Evolutionary conservation across 257 asterid species (phyloP), one percentile per base, ranked within the genome.

Genomic region (Nicotiana sylvestris): DNA sequence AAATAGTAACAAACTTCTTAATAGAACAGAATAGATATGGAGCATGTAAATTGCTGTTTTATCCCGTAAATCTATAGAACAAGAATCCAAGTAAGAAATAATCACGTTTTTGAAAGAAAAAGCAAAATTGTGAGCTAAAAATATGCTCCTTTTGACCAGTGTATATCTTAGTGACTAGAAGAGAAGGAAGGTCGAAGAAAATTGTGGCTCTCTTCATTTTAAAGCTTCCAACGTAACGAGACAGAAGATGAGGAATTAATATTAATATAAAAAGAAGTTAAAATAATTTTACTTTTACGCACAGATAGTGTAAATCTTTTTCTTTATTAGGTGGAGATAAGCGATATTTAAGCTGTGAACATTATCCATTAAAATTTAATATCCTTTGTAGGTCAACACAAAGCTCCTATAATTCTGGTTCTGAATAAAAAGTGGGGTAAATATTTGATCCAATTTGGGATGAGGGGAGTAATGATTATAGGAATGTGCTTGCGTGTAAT

Each of bases 351-450:
- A 27, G 25, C 51, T 39, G 35, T 81, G 61, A 78, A 69, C 80
- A 83, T 90, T 88, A 87, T 70, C 21, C 58, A 43, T 43, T 70
- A 70, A 69, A n/a, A 70, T 39, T 39, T 29, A 29, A 9, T 39
- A 43, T 43, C 56, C 57, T 21, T 21, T 67, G 18, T 43, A 70
- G 53, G 13, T 43, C 46, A 70, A 43, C 30, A 30, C 49, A 70
- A 70, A 43, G 6, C 11, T 70, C 49, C 13, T 32, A 16, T 13
- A 32, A 32, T 25, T 62, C 32, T 25, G 33, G 66, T 16, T 61
- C 21, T 27, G 8, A 6, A 64, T 64, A 1, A 12, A 6, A 29
- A 18, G n/a, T 65, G 69, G 69, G 35, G 39, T 29, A 9, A 65
- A 3, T 65, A 16, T 12, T 1, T 27, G 70, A 65, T 65, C 21